Evolutionary conservation across 345 rosid species (phyloP), one percentile per base, ranked within the genome.

Genomic region (Limnanthes douglasii): DNA sequence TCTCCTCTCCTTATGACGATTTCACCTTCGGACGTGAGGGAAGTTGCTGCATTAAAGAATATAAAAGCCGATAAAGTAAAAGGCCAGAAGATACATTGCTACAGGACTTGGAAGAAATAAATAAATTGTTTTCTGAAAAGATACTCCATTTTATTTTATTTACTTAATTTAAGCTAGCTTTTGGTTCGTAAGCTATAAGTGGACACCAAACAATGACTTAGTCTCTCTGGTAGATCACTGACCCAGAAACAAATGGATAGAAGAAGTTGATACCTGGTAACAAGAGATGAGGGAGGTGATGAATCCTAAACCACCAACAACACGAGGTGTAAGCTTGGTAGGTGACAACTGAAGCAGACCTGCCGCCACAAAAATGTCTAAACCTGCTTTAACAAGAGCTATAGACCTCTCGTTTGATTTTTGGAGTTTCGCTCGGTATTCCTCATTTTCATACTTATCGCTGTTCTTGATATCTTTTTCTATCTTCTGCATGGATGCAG

Each of bases 291-390:
- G 75, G 13, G 99, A 92, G 40, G 63, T 59, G 58, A 46, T 61
- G 47, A 85, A 71, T 59, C 96, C 96, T 11, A 78, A 44, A 23
- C 73, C 93, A 35, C 99, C 99, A 1, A 94, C 81, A 26, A 81
- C 84, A 23, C 99, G 96, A 36, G 96, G 84, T 51, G 68, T 78
- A 28, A 92, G 67, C 41, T 69, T 85, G 71, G 65, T 71, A 21
- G 99, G 99, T 22, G 68, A 75, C 66, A 85, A 58, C 31, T 78
- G 96, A 49, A 92, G 96, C 15, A 92, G 71, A 30, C 99, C 99
- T 12, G 36, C 59, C 8, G 93, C 93, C n/a, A 81, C 96, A 32
- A 78, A 75, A 31, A 75, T 53, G 59, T 92, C 99, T 65, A 92
- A 67, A 31, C 63, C 75, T 18, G 99, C 59, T 60, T 92, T 85